Percentiles rank a stretch among this genome's conserved stretches.
Evolutionary conservation across 202 grass and related monocot species (phyloP).

Genomic region (Schoenoplectus triqueter): DNA sequence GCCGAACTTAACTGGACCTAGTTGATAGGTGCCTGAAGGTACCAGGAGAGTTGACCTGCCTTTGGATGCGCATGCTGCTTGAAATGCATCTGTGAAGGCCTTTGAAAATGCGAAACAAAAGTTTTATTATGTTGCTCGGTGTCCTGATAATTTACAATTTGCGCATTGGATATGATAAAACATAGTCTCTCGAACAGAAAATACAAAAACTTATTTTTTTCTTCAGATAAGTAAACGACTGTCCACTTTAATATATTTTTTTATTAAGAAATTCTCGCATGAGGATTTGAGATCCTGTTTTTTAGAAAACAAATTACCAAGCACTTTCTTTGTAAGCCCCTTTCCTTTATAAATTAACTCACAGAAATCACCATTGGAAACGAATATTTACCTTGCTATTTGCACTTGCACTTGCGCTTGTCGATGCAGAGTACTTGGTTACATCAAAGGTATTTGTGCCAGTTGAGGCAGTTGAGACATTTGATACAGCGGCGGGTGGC

Average conservation of each 20-base stretch:
- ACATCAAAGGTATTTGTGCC: conserved; percentile 39
- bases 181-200: no score
- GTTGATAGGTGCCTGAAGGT: conserved; percentile 33
- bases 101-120: neutral
- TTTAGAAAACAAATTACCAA: no score
- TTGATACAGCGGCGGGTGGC: neutral
- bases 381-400: conserved; percentile 41
- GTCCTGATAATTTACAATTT: no score
- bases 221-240: no score
- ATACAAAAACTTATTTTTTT: no score
- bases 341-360: no score
- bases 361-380: neutral
- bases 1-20: conserved; percentile 36
- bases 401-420: conserved; percentile 5
- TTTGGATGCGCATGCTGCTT: conserved; percentile 40
- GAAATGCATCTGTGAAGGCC: conserved; percentile 45
- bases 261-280: no score
- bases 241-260: no score
- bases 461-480: neutral
- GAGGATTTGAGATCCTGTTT: no score
- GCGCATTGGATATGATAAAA: no score
- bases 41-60: conserved; percentile 30
- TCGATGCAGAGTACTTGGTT: conserved; percentile 38
- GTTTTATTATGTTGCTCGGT: no score
- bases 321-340: no score